A percentile compares a stretch with the other conserved stretches of the same genome.
These are phyloP conservation scores for Cutaneotrichosporon dermatis DNA, from an alignment of 1,284 basidiomycete species.

Conservation along the genomic window DNA sequence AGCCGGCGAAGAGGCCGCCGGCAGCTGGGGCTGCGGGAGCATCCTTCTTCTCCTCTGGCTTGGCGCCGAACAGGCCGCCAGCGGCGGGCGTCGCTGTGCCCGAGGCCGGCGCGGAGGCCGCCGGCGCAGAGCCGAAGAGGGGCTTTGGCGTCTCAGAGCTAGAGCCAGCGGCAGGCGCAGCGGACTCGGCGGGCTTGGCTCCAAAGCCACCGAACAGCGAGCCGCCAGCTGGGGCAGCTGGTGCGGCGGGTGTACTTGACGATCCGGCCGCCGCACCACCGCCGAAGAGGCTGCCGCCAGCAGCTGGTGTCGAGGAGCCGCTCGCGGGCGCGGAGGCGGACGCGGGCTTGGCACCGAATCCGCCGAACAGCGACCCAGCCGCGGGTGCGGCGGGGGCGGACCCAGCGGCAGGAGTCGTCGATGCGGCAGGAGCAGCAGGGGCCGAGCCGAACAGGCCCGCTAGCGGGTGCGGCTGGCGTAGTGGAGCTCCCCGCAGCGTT, in stretches of 20 bases:
- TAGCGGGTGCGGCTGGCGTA: too few relatives aligned
- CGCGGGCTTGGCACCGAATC: conserved; percentile 25
- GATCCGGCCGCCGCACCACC: not conserved
- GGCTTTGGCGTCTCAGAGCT: conserved; percentile 23
- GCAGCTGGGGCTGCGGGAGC: conserved; percentile 9
- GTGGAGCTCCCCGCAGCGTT: not conserved
- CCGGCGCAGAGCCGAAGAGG: conserved; percentile 35
- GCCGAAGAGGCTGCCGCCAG: conserved; percentile 27
- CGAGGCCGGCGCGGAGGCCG: not conserved
- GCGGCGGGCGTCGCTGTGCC: conserved; percentile 7
- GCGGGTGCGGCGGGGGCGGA: conserved; percentile 19
- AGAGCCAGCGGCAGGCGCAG: not conserved
- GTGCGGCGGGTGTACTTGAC: too few relatives aligned
- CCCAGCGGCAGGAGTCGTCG: conserved; percentile 3
- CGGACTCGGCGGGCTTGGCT: too few relatives aligned
- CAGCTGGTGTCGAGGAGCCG: conserved; percentile 23
- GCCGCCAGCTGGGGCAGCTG: too few relatives aligned
- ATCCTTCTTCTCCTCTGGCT: conserved; percentile 11
- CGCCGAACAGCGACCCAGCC: conserved; percentile 26
- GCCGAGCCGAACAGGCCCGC: conserved; percentile 29
- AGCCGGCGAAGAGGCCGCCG: conserved; percentile 25
- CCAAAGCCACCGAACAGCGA: too few relatives aligned
- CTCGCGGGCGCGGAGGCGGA: not conserved
- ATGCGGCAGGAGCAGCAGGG: conserved; percentile 1
- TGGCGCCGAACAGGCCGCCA: conserved; percentile 14